Base-by-base conservation (phyloP, 2,329 filamentous ascomycete species). In the Beauveria brongniartii region DNA sequence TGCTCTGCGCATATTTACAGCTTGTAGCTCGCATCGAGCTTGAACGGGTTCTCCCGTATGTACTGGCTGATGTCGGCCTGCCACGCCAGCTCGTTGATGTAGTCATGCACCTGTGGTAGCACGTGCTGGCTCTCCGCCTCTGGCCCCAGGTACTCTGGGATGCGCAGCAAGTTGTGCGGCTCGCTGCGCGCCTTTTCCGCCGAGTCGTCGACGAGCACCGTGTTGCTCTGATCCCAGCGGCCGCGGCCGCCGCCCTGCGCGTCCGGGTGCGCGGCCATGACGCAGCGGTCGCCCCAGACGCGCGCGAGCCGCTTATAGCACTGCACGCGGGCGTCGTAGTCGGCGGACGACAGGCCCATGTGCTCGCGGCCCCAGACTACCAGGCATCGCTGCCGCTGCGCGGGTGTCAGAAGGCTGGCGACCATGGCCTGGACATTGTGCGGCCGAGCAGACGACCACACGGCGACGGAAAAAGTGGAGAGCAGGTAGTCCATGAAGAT, bases 161-260 rank as follows among this genome's bases (percentile, higher is more conserved):
- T 81, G 65, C 86, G 78, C 10, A 97, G 75, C 24, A 94, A 80
- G 68, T 97, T 97, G 75, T 84, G 83, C 1, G 94, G 94, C 72
- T 99, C 91, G 60, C 82, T 87, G 28, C 84, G 80, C 0, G 88
- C 92, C 77, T 97, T 99, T 68, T 92, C 81, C 1, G 75, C 68
- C 34, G 87, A 90, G 74, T 97, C 94, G 67, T 99, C 94, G 44
- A 97, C 85, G 28, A 99, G 79, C 7, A 97, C 81, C 0, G 94
- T 97, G 72, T 97, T 96, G 55, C 81, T 81, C 74, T 96, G 92
- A 67, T 86, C 82, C 89, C 92, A 97, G 14, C 71, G 67, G 26
- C 74, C 78, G 22, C 64, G 57, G 0, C 34, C 78, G 22, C 64
- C 59, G 0, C 34, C 34, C 12, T 66, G 71, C 16, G 68, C 71